phyloP scores from a whole-genome alignment of 1,139 yeast genomes.

The Saccharomyces hybrid region DNA sequence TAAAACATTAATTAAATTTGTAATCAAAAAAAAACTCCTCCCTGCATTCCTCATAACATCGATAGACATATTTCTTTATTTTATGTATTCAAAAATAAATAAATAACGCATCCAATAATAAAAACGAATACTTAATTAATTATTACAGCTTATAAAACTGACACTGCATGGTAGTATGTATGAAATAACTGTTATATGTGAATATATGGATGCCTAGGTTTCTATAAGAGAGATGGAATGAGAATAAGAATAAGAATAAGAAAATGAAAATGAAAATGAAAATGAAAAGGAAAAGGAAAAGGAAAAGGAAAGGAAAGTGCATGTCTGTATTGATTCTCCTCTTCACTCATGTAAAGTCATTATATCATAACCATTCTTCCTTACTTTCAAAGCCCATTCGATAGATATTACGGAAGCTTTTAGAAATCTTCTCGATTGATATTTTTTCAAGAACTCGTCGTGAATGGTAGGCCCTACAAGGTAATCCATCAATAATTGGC shows the following conservation, averaged over 20 bases:
- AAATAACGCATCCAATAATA: not conserved
- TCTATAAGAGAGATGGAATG: not conserved
- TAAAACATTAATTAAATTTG: constrained; percentile 20
- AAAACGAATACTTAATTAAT: not conserved
- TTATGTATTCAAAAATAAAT: not conserved
- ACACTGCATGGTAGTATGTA: not conserved
- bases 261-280: not conserved
- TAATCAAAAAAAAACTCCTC: constrained; percentile 18
- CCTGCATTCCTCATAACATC: not conserved
- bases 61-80: not conserved
- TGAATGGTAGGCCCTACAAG: constrained; percentile 71
- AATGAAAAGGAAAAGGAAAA: too few relatives aligned
- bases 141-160: not conserved
- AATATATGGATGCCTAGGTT: not conserved
- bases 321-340: not conserved
- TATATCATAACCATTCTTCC: constrained; percentile 32
- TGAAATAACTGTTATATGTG: not conserved
- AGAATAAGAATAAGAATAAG: too few relatives aligned
- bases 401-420: constrained; percentile 80
- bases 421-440: constrained; percentile 79
- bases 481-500: constrained; percentile 64
- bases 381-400: constrained; percentile 66
- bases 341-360: constrained; percentile 32
- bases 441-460: constrained; percentile 85
- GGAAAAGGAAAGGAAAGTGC: not conserved